These are phyloP conservation scores for Vittaforma corneae DNA, from an alignment of 371 early-diverging fungal species.

Conservation along the genomic window DNA sequence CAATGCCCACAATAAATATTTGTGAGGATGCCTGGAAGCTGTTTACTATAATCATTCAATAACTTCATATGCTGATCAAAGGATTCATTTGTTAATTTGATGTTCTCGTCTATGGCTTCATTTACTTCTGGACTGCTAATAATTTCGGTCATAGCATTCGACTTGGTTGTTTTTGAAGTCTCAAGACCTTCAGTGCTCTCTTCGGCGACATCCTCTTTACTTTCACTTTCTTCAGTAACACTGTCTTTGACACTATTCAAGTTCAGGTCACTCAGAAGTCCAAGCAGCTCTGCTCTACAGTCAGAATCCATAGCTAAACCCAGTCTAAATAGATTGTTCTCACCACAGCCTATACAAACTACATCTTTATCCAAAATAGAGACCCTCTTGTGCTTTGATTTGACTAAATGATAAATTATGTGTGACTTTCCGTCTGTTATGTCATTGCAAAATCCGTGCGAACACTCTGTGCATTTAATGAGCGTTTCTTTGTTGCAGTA, in stretches of 20 bases:
- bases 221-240: too few species aligned
- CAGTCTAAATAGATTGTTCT: constrained; percentile 79
- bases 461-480: constrained; percentile 6
- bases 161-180: neutral
- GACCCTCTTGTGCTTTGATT: constrained; percentile 81
- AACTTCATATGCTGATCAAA: too few species aligned
- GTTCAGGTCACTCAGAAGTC: too few species aligned
- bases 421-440: constrained; percentile 65
- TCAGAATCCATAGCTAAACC: constrained; percentile 81
- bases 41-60: too few species aligned
- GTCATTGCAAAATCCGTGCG: constrained; percentile 1
- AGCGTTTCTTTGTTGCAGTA: neutral
- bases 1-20: constrained; percentile 60
- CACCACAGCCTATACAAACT: constrained; percentile 89
- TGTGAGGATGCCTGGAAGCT: too few species aligned
- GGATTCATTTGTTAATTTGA: too few species aligned
- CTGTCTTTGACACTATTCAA: too few species aligned
- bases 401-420: constrained; percentile 81
- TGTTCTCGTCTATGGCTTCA: too few species aligned
- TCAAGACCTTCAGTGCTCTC: constrained; percentile 66
- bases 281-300: constrained; percentile 70
- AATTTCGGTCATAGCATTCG: constrained; percentile 4
- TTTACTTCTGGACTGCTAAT: too few species aligned
- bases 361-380: constrained; percentile 57
- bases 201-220: too few species aligned